A percentile compares a stretch with the other conserved stretches of the same genome.
Evolutionary conservation across 208 protist species (phyloP).

Genomic region (Acanthamoeba sp.): DNA sequence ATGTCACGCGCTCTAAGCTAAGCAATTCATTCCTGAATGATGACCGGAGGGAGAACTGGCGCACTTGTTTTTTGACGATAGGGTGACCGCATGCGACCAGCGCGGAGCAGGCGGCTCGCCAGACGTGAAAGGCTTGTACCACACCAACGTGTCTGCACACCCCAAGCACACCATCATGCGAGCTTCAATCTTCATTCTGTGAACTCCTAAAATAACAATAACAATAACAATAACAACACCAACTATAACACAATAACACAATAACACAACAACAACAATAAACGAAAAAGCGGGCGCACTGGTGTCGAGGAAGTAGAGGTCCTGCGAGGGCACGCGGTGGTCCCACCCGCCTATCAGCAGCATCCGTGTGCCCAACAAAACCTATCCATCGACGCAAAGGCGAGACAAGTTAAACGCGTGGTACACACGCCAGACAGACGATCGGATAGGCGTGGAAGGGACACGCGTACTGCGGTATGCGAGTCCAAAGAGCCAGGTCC

Average conservation of each 20-base stretch:
- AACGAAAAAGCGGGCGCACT: background rate
- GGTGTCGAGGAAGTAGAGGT: conserved; percentile 70
- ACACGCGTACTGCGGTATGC: background rate
- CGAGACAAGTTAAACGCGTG: too few relatives aligned
- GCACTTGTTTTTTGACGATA: conserved; percentile 30
- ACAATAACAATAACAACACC: too few relatives aligned
- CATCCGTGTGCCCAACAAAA: conserved; percentile 62
- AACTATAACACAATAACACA: too few relatives aligned
- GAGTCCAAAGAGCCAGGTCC: conserved; percentile 1
- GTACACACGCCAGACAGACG: too few relatives aligned
- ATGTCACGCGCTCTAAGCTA: too few relatives aligned
- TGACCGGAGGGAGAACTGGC: background rate
- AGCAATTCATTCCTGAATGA: background rate
- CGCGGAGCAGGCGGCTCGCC: conserved; percentile 56
- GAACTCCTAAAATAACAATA: too few relatives aligned
- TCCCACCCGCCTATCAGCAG: conserved; percentile 67
- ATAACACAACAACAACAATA: background rate
- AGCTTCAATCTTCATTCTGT: too few relatives aligned
- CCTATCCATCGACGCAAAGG: background rate
- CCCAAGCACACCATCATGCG: too few relatives aligned
- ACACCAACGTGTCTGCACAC: conserved; percentile 33
- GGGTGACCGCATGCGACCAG: conserved; percentile 34
- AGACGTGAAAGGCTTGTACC: conserved; percentile 51
- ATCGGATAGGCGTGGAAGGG: too few relatives aligned
- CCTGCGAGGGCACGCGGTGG: conserved; percentile 2